These are phyloP conservation scores for Clavispora vitiphila DNA, from an alignment of 805 yeast genomes.

Conservation along the genomic window DNA sequence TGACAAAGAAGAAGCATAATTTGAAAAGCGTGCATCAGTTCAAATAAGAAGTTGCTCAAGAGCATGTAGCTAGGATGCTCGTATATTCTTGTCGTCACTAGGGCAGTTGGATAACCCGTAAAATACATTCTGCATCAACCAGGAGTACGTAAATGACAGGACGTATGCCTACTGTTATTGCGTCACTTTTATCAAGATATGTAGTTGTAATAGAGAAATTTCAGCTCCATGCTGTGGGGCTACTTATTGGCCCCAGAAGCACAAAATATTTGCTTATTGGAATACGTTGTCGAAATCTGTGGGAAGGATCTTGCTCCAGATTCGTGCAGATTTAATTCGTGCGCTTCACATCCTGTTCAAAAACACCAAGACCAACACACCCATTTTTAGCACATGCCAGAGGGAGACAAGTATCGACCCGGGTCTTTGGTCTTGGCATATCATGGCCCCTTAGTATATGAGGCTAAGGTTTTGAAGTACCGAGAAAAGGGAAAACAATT, in stretches of 20 bases:
- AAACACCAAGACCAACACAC: background rate
- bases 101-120: background rate
- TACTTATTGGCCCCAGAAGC: too few species aligned
- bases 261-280: too few species aligned
- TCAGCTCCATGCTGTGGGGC: too few species aligned
- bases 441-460: slow-evolving; percentile 88
- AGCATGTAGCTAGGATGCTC: too few species aligned
- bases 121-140: background rate
- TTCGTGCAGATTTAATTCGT: background rate
- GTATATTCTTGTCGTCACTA: too few species aligned
- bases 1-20: slow-evolving; percentile 19
- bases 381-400: background rate
- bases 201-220: too few species aligned
- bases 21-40: slow-evolving; percentile 24
- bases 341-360: background rate
- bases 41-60: background rate
- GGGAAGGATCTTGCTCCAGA: background rate
- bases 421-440: slow-evolving; percentile 54
- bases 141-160: background rate
- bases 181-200: too few species aligned
- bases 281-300: background rate
- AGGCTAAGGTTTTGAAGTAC: slow-evolving; percentile 69
- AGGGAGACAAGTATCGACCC: slow-evolving; percentile 9
- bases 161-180: too few species aligned
- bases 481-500: slow-evolving; percentile 50